Conservation (phyloP, 2,329 filamentous ascomycete genomes). For the Aaosphaeria pasadenensis region DNA sequence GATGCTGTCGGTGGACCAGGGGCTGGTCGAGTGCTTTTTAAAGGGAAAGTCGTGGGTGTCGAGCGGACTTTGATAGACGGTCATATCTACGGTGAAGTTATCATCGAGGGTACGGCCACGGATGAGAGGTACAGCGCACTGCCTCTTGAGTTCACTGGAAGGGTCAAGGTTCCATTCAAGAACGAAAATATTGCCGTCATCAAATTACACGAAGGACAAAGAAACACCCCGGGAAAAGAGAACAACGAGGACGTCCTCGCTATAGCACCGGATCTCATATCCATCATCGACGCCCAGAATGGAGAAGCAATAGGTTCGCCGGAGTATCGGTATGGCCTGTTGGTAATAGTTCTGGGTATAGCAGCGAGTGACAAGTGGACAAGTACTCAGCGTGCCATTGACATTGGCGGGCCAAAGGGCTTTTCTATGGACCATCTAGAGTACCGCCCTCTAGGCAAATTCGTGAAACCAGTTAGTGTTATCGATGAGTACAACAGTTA, state of each 20-base stretch:
- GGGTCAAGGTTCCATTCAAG: slow-evolving; percentile 67
- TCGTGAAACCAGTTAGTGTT: slow-evolving; percentile 53
- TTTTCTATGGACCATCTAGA: slow-evolving; percentile 49
- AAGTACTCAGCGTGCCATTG: slow-evolving; percentile 43
- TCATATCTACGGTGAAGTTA: slow-evolving; percentile 42
- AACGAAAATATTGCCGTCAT: slow-evolving; percentile 69
- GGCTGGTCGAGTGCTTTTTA: slow-evolving; percentile 41
- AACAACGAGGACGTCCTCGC: slow-evolving; percentile 43
- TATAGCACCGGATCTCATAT: slow-evolving; percentile 50
- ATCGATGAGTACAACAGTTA: slow-evolving; percentile 47
- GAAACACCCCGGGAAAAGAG: slow-evolving; percentile 26
- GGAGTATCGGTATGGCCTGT: slow-evolving; percentile 54
- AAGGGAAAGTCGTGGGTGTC: slow-evolving; percentile 46
- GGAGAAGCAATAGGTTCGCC: slow-evolving; percentile 52
- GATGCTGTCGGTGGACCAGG: slow-evolving; percentile 39
- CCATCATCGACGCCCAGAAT: slow-evolving; percentile 48
- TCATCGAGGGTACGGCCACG: slow-evolving; percentile 32
- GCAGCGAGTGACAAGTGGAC: slow-evolving; percentile 56
- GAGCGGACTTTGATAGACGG: slow-evolving; percentile 41
- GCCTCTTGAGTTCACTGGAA: slow-evolving; percentile 33
- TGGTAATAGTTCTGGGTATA: slow-evolving; percentile 54
- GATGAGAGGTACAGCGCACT: not conserved
- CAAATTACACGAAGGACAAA: slow-evolving; percentile 22
- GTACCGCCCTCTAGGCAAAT: slow-evolving; percentile 52
- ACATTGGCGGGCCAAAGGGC: slow-evolving; percentile 49